Base-by-base conservation (phyloP, 495 filamentous ascomycete genomes). In the Opeltia flavorubescens region DNA sequence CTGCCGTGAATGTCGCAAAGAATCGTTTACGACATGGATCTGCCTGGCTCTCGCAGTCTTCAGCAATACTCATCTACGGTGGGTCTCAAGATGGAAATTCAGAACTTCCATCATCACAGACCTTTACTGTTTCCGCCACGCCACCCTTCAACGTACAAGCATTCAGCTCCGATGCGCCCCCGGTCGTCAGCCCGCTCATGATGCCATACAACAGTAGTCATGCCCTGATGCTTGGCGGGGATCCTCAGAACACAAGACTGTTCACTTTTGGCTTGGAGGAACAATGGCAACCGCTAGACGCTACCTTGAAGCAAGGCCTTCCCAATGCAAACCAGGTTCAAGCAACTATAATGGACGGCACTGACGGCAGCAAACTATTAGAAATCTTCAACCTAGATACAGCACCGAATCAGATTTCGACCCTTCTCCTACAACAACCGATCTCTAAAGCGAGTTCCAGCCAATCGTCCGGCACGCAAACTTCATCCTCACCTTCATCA, bases 331-430 rank as follows among this genome's bases (percentile, higher is more conserved):
- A 74, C 48, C 71, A 75, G 25, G 60, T 75, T n/a, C 73, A 78
- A 54, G 77, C 71, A 15, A 69, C 75, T 5, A 60, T 95, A 12
- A 60, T 94, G 17, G 65, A 67, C 43, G 80, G 78, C 6, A 74
- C 78, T 33, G 84, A 94, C 56, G 85, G 78, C 4, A 87, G 83
- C 62, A 91, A 87, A 58, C 69, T 86, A n/a, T 66, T 96, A 11
- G 75, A 88, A 51, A 75, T 75, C 1, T 96, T 88, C 59, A 77
- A 95, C 56, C 76, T 89, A 71, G 73, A 66, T 11, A 67, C 67
- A 9, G 78, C 76, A 2, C 89, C 93, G n/a, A 91, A 94, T 59
- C 57, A 66, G 7, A 83, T 95, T 35, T 74, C 75, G 17, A 77
- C 80, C 43, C 70, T 76, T 4, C 72, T 80, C 6, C 55, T 94